Evolutionary conservation across 2,329 filamentous ascomycete genomes (phyloP), one percentile per base, ranked within the genome.

Genomic region (Colletotrichum musae): DNA sequence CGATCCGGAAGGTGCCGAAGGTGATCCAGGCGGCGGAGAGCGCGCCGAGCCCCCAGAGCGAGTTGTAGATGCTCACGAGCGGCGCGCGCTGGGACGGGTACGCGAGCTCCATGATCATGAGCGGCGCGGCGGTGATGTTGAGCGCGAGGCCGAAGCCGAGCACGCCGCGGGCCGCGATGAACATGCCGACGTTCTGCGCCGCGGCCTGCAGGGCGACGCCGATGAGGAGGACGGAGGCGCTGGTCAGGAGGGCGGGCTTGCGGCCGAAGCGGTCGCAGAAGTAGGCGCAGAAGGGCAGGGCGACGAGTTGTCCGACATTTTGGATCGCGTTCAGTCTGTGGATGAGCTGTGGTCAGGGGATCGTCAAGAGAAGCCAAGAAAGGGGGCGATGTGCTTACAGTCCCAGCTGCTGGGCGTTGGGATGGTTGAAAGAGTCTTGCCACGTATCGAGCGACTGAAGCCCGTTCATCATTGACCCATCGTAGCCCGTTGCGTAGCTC

Each of bases 181-280:
- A 85, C 82, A 84, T 84, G 62, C 76, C 82, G 9, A 82, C 79
- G 64, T 84, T 80, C 64, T 85, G 82, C 0, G 83, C 79, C 0
- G 80, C 80, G 0, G 79, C 78, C 70, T 85, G 83, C 10, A 85
- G 71, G 7, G 82, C 72, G 3, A 82, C 77, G 1, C 79, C 82
- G 18, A 84, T 58, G 26, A 84, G 71, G 5, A 80, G 80, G 43
- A 83, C 68, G 4, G 76, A 56, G 21, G 70, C 71, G 39, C 69
- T 68, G 28, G 32, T 72, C 26, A 73, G 68, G 36, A 78, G 73
- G 36, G 72, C 72, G 0, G 70, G 73, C 18, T 73, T 73, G 21
- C 76, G 75, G 5, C 76, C 76, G 15, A 75, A 70, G 12, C 69
- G 70, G 56, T 78, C 76, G 1, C 79, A 78, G 6, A 80, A 70